These are phyloP conservation scores for Phytophthora crassamura DNA, from an alignment of 352 stramenopile genomes.

Conservation along the genomic window DNA sequence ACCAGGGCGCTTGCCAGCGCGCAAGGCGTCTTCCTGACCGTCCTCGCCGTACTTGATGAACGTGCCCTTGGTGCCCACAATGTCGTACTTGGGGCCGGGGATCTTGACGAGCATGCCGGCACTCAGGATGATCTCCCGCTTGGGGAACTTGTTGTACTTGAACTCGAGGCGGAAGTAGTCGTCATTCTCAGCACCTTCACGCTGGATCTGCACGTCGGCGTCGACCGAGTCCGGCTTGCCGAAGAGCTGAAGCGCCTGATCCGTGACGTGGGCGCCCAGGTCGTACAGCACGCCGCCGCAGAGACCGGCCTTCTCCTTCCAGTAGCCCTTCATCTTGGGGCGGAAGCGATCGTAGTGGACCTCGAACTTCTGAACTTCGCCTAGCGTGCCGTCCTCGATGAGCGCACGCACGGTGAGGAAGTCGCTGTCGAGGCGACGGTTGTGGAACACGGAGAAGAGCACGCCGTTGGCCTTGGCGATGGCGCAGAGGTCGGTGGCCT, in stretches of 20 bases:
- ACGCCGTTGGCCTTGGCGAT: conserved; percentile 59
- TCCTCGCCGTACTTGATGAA: conserved; percentile 76
- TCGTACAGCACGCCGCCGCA: conserved; percentile 78
- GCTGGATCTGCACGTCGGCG: conserved; percentile 78
- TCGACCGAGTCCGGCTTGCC: conserved; percentile 52
- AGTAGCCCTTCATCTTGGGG: conserved; percentile 76
- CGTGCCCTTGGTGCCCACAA: conserved; percentile 62
- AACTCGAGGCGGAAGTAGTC: conserved; percentile 81
- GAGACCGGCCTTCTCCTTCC: conserved; percentile 69
- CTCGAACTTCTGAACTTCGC: conserved; percentile 64
- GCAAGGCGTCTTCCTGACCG: conserved; percentile 65
- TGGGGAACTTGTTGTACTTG: conserved; percentile 54
- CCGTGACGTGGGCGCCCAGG: conserved; percentile 69
- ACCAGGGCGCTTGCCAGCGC: conserved; percentile 56
- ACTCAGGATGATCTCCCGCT: conserved; percentile 65
- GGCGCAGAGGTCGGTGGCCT: conserved; percentile 61
- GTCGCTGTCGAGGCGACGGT: conserved; percentile 79
- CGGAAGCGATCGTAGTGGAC: conserved; percentile 77
- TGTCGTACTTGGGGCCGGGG: conserved; percentile 63
- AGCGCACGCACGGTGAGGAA: conserved; percentile 67
- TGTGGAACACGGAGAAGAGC: conserved; percentile 81
- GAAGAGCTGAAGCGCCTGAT: conserved; percentile 76
- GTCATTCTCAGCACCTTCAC: conserved; percentile 67
- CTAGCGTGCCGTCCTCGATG: conserved; percentile 56
- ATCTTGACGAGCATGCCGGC: conserved; percentile 75